Evolutionary conservation across 73 alveolate species (phyloP).

Genomic region (Paramecium sonneborni): DNA sequence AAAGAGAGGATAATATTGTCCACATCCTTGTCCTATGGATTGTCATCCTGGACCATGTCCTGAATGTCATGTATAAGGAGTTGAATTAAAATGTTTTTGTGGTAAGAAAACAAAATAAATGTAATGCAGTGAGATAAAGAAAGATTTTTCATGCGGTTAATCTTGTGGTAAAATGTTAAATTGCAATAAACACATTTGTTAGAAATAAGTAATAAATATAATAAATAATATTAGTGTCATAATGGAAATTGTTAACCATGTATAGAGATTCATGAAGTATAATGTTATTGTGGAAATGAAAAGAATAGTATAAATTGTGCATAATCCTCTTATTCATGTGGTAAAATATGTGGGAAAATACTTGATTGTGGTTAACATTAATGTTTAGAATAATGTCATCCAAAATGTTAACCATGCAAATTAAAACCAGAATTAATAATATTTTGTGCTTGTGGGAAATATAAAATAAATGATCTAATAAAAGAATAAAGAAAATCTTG

Average conservation of each 20-base stretch:
- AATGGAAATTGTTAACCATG: constrained; percentile 79
- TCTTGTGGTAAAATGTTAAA: constrained; percentile 75
- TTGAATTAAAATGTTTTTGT: constrained; percentile 85
- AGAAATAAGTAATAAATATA: background rate
- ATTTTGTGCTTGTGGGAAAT: constrained; percentile 83
- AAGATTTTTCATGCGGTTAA: constrained; percentile 66
- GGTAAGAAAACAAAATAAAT: constrained; percentile 78
- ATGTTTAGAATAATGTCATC: constrained; percentile 91
- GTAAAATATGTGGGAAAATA: constrained; percentile 82
- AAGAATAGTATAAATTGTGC: constrained; percentile 75
- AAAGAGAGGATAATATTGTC: constrained; percentile 81
- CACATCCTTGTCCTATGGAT: constrained; percentile 85
- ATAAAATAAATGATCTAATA: constrained; percentile 46
- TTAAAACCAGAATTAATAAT: constrained; percentile 68
- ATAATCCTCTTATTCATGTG: constrained; percentile 79
- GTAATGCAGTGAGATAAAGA: constrained; percentile 77
- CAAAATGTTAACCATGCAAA: constrained; percentile 89
- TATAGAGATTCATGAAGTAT: constrained; percentile 35
- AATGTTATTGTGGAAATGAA: constrained; percentile 80
- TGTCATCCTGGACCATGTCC: constrained; percentile 98
- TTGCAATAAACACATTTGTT: constrained; percentile 76
- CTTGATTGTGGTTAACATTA: constrained; percentile 92
- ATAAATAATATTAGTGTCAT: constrained; percentile 66
- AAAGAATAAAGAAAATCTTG: constrained; percentile 68
- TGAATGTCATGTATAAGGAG: constrained; percentile 85